phyloP scores from a whole-genome alignment of 1,284 basidiomycete genomes.

The Cutaneotrichosporon dermatis region DNA sequence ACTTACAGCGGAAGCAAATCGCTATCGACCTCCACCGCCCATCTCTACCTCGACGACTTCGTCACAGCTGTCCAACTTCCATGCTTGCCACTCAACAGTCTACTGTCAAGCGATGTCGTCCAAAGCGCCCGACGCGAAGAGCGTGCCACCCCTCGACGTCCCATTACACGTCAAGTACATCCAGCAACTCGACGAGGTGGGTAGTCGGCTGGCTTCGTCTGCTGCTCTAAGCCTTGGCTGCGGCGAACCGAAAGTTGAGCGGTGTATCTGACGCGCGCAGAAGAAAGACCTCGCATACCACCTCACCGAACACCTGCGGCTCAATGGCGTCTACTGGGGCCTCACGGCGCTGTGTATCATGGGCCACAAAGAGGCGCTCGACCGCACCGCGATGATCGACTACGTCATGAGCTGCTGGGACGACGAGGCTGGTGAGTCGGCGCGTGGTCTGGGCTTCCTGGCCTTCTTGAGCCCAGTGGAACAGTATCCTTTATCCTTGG shows the following conservation, averaged over 20 bases:
- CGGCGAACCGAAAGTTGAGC: no score
- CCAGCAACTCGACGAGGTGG: slow-evolving; percentile 64
- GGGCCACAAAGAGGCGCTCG: slow-evolving; percentile 68
- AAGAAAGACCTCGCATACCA: slow-evolving; percentile 86
- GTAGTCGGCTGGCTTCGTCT: slow-evolving; percentile 10
- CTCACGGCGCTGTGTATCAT: slow-evolving; percentile 80
- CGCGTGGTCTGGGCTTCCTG: no score
- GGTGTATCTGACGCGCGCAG: slow-evolving; percentile 48
- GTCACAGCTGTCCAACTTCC: no score
- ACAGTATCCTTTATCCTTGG: no score
- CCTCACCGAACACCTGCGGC: slow-evolving; percentile 84
- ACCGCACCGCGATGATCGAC: slow-evolving; percentile 74
- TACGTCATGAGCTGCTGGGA: slow-evolving; percentile 96
- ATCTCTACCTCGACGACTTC: no score
- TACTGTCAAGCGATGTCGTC: background rate
- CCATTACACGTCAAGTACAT: slow-evolving; percentile 68
- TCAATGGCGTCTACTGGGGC: slow-evolving; percentile 99
- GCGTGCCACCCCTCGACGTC: slow-evolving; percentile 37
- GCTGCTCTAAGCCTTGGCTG: no score
- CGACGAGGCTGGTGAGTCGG: slow-evolving; percentile 68
- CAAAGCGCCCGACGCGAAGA: background rate
- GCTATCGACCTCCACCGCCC: no score
- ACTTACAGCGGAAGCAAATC: no score
- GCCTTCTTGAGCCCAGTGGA: no score
- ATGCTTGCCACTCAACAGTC: no score